Evolutionary conservation across 2,329 filamentous ascomycete genomes (phyloP).

Genomic region (Monosporascus sp.): DNA sequence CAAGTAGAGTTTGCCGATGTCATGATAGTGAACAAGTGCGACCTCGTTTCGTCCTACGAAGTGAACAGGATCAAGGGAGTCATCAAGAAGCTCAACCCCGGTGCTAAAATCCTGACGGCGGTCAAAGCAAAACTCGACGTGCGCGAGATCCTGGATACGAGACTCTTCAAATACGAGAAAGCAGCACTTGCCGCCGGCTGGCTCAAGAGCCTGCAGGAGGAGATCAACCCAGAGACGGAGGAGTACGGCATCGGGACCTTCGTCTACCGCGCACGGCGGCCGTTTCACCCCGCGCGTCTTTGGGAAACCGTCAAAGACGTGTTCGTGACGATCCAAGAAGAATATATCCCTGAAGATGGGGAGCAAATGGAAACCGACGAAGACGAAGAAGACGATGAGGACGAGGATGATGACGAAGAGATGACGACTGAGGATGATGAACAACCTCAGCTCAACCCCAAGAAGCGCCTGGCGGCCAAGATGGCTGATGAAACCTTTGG

Average conservation of each 20-base stretch:
- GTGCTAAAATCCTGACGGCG: conserved; percentile 59
- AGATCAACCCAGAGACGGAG: conserved; percentile 68
- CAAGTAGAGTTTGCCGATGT: conserved; percentile 76
- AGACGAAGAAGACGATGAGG: conserved; percentile 28
- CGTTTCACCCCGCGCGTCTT: conserved; percentile 45
- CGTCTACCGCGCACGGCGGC: conserved; percentile 58
- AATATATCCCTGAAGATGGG: conserved; percentile 31
- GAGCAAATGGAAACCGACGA: conserved; percentile 18
- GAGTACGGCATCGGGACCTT: conserved; percentile 71
- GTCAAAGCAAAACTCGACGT: conserved; percentile 51
- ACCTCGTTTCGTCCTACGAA: conserved; percentile 44
- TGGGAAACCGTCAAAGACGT: conserved; percentile 43
- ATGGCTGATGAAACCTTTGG: conserved; percentile 46
- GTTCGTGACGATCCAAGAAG: conserved; percentile 44
- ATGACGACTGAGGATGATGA: conserved; percentile 20
- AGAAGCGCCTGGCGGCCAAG: conserved; percentile 48
- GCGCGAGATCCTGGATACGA: conserved; percentile 59
- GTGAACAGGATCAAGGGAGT: conserved; percentile 45
- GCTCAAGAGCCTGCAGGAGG: conserved; percentile 64
- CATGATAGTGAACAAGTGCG: conserved; percentile 66
- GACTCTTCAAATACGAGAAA: conserved; percentile 58
- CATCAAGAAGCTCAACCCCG: conserved; percentile 59
- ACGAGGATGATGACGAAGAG: conserved; percentile 26
- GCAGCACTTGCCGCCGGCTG: conserved; percentile 64
- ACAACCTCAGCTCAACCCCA: conserved; percentile 17